Evolutionary conservation across 2,329 filamentous ascomycete genomes (phyloP).

Genomic region (Nigrograna mackinnonii): DNA sequence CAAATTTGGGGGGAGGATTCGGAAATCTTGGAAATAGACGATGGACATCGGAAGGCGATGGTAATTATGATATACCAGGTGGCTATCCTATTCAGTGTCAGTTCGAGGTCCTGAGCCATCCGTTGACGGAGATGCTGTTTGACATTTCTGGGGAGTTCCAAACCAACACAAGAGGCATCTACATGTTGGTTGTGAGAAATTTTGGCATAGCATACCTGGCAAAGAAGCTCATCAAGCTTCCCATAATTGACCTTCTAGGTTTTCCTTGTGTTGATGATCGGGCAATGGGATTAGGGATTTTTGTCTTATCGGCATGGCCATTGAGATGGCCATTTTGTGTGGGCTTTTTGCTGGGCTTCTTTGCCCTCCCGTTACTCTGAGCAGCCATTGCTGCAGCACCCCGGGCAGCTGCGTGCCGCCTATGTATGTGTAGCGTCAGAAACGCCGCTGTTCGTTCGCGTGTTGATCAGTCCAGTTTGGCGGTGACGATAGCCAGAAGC

Average conservation of each 20-base stretch:
- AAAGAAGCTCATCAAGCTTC: slow-evolving; percentile 34
- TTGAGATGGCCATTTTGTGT: slow-evolving; percentile 24
- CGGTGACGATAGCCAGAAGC: too few relatives aligned
- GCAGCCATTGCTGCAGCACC: slow-evolving; percentile 35
- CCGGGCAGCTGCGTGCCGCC: too few relatives aligned
- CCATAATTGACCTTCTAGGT: slow-evolving; percentile 22
- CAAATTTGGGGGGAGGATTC: slow-evolving; percentile 77
- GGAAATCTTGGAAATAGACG: slow-evolving; percentile 67
- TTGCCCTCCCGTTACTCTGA: slow-evolving; percentile 41
- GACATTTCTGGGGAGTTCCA: too few relatives aligned
- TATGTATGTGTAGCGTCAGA: too few relatives aligned
- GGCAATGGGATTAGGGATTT: slow-evolving; percentile 27
- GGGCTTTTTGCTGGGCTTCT: slow-evolving; percentile 35
- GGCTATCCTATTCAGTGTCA: slow-evolving; percentile 55
- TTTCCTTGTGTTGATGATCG: slow-evolving; percentile 18
- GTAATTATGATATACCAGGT: slow-evolving; percentile 88
- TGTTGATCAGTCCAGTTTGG: too few relatives aligned
- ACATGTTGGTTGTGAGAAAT: not conserved
- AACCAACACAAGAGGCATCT: too few relatives aligned
- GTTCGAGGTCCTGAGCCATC: too few relatives aligned
- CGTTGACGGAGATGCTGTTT: too few relatives aligned
- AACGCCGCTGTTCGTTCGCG: too few relatives aligned
- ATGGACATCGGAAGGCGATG: slow-evolving; percentile 80
- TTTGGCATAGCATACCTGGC: slow-evolving; percentile 3
- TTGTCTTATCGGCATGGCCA: slow-evolving; percentile 29